Evolutionary conservation across 345 rosid species (phyloP), one percentile per base, ranked within the genome.

Genomic region (Citrus medica): DNA sequence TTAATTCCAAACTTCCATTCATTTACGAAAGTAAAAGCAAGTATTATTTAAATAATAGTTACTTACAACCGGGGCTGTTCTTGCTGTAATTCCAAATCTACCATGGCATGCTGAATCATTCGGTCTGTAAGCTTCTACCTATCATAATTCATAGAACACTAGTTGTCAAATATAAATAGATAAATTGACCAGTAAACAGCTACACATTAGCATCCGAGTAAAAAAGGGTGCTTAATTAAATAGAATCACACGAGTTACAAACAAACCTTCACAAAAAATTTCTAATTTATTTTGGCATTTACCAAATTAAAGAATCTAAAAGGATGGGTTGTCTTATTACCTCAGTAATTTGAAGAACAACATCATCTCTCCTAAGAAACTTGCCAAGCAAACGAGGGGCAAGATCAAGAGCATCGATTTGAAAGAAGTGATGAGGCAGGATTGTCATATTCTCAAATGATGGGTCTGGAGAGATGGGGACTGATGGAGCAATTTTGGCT

Each of bases 61-160:
- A 71, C 92, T 91, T 83, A 92, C 98, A 64, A 88, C 87, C 53
- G 99, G 95, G 40, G 98, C 98, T 0, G 98, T 93, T 84, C 99
- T 84, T 42, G 91, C 84, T 0, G 99, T 93, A 51, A 92, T 69
- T 60, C 99, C 97, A 71, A 91, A 91, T 76, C 99, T 85, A 37
- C 90, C 97, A 73, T 95, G 99, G 64, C 97, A 95, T 78, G 99
- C 98, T 77, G 99, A 93, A 84, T 95, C 98, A 84, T 91, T 87
- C 65, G 92, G 93, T 81, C 98, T 79, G 81, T 95, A 95, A 82
- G 99, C 98, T 90, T 95, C 99, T 16, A 92, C 99, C 99, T 92
- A 80, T 12, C 48, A 63, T 61, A 79, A 4, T 13, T 46, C 51
- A 46, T 13, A 12, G 51, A 46, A 46, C 5, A 12, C 51, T 46